Conservation (phyloP, 768 basidiomycete species). For the Leccinum truebloodii region DNA sequence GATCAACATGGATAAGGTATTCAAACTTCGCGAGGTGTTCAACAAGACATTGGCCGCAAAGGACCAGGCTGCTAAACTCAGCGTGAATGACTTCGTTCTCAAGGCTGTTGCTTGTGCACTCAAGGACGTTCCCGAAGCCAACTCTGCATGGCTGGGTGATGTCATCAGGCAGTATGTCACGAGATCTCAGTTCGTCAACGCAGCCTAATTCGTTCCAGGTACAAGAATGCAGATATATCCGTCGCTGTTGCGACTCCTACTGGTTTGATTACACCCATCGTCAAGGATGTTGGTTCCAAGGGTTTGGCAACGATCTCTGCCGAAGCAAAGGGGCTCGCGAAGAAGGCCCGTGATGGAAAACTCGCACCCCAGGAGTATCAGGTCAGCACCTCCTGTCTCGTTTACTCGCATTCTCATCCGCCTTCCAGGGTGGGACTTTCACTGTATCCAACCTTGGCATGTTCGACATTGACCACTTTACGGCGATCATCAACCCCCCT, state of each 20-base stretch:
- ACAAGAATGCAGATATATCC: conserved; percentile 96
- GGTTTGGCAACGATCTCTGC: conserved; percentile 92
- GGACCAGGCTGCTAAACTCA: conserved; percentile 90
- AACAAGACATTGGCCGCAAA: conserved; percentile 85
- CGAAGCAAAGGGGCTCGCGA: conserved; percentile 89
- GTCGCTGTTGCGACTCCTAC: conserved; percentile 95
- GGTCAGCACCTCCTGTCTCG: conserved; percentile 40
- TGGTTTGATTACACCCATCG: conserved; percentile 96
- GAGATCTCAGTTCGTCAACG: neutral
- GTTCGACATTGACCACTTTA: conserved; percentile 94
- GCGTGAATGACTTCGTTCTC: conserved; percentile 97
- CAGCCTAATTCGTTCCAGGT: conserved; percentile 45
- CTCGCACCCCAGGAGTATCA: conserved; percentile 95
- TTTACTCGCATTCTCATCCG: conserved; percentile 1
- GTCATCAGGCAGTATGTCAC: conserved; percentile 84
- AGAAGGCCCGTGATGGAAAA: conserved; percentile 96
- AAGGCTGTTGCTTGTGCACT: conserved; percentile 93
- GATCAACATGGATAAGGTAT: conserved; percentile 93
- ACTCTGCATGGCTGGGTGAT: conserved; percentile 97
- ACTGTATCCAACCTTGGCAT: conserved; percentile 99
- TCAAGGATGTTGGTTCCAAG: conserved; percentile 91
- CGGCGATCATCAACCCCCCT: conserved; percentile 98
- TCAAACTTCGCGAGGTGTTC: conserved; percentile 94
- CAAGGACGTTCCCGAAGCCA: conserved; percentile 94
- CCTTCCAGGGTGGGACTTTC: conserved; percentile 86